Percentiles rank a stretch among this genome's conserved stretches.
Conservation (phyloP, 148 eudicot species). For the Gaultheria prostrata region DNA sequence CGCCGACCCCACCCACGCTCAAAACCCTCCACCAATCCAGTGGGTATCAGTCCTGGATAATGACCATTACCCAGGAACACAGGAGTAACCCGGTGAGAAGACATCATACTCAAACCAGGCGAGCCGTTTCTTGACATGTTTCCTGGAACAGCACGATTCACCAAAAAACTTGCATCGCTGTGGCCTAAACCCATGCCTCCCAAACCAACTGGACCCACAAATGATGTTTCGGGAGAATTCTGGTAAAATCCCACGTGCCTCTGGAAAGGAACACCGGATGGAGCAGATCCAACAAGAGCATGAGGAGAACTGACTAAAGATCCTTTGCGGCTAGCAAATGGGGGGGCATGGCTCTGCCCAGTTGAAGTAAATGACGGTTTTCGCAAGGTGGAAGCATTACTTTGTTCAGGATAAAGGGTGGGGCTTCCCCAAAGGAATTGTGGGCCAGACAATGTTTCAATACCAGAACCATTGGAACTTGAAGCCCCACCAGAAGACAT, state of each 20-base stretch:
- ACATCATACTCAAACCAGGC: constrained; percentile 57
- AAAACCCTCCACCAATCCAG: constrained; percentile 38
- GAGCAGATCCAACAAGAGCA: constrained; percentile 80
- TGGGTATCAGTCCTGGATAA: constrained; percentile 47
- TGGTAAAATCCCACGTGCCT: constrained; percentile 61
- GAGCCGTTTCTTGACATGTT: constrained; percentile 54
- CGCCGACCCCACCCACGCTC: constrained; percentile 53
- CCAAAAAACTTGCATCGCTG: constrained; percentile 43
- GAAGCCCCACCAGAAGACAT: constrained; percentile 56
- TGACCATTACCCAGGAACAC: constrained; percentile 59
- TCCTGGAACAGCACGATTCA: constrained; percentile 34
- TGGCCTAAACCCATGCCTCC: constrained; percentile 49
- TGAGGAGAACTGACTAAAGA: constrained; percentile 36
- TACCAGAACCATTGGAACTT: constrained; percentile 56
- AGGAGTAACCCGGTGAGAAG: constrained; percentile 65
- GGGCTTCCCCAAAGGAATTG: constrained; percentile 91
- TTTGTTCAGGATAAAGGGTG: constrained; percentile 35
- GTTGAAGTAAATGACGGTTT: constrained; percentile 39
- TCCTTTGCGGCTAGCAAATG: constrained; percentile 40
- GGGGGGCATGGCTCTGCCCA: constrained; percentile 49
- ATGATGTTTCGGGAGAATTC: constrained; percentile 60
- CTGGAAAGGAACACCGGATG: constrained; percentile 55
- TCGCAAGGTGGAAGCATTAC: constrained; percentile 41
- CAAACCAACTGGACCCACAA: constrained; percentile 38
- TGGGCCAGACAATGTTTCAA: constrained; percentile 76